Conservation (phyloP, 768 basidiomycete species). For the Lactarius pseudohatsudake region DNA sequence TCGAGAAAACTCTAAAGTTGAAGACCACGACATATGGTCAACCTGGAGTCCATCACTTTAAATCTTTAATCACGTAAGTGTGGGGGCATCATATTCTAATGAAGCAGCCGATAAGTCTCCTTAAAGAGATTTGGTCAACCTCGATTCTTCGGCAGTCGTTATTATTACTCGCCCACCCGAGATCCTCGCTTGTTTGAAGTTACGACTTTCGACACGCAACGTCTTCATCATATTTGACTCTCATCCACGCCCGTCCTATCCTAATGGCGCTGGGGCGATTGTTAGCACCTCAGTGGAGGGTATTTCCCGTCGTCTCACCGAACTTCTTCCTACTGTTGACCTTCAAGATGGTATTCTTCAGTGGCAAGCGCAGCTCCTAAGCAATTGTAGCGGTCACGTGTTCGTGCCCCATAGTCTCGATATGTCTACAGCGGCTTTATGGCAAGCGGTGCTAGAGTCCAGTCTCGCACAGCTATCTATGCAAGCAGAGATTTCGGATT, state of each 20-base stretch:
- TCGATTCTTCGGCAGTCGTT: constrained; percentile 39
- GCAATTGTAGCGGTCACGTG: constrained; percentile 59
- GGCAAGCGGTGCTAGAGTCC: constrained; percentile 46
- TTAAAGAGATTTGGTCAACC: constrained; percentile 32
- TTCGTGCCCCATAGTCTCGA: constrained; percentile 41
- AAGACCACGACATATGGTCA: constrained; percentile 39
- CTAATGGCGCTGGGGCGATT: constrained; percentile 59
- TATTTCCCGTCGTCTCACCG: constrained; percentile 45
- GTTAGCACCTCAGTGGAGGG: constrained; percentile 48
- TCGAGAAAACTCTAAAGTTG: constrained; percentile 42
- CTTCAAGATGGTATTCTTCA: constrained; percentile 46
- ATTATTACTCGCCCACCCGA: constrained; percentile 73
- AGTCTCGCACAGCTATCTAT: constrained; percentile 49
- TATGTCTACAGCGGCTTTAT: constrained; percentile 31
- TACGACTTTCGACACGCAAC: constrained; percentile 30
- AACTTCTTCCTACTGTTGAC: constrained; percentile 51
- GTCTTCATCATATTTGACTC: constrained; percentile 67
- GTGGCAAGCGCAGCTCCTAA: constrained; percentile 67
- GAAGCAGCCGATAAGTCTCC: not conserved
- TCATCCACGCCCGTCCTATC: constrained; percentile 57
- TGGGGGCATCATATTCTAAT: not conserved
- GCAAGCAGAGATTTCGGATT: constrained; percentile 39
- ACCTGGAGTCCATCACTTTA: constrained; percentile 43
- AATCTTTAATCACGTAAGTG: constrained; percentile 35
- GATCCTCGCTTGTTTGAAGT: constrained; percentile 55